Conservation (phyloP, 2,329 filamentous ascomycete genomes). For the Colletotrichum sp. region DNA sequence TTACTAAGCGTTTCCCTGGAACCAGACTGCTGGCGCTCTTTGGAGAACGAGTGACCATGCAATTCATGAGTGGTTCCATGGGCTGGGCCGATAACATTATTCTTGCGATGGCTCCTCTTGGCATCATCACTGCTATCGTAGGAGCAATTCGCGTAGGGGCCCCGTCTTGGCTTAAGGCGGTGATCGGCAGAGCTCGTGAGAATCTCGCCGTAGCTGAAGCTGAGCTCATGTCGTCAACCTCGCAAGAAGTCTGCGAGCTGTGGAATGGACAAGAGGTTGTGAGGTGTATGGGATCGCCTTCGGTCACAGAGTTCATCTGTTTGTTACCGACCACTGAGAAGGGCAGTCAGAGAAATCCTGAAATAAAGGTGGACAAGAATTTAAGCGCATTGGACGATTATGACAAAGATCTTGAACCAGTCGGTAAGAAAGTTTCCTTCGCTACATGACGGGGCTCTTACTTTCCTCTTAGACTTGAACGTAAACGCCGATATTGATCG, state of each 20-base stretch:
- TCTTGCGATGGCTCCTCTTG: conserved; percentile 39
- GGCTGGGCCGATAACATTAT: conserved; percentile 34
- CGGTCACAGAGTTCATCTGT: not conserved
- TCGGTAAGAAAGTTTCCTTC: not conserved
- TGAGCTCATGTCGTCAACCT: conserved; percentile 46
- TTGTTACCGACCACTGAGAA: not conserved
- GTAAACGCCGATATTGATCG: not conserved
- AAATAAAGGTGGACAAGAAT: not conserved
- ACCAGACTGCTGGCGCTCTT: conserved; percentile 37
- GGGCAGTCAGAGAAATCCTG: too few species aligned
- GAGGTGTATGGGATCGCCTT: not conserved
- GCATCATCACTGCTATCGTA: conserved; percentile 43
- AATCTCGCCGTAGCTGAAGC: conserved; percentile 34
- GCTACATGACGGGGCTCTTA: too few species aligned
- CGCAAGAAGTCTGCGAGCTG: conserved; percentile 42
- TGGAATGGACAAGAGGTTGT: conserved; percentile 25
- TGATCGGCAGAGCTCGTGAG: conserved; percentile 45
- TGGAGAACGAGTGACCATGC: conserved; percentile 42
- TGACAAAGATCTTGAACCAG: not conserved
- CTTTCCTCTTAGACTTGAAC: not conserved
- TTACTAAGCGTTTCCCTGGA: too few species aligned
- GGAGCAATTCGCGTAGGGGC: conserved; percentile 37
- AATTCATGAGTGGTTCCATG: conserved; percentile 40
- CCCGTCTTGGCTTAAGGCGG: conserved; percentile 32
- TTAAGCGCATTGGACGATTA: not conserved